These are phyloP conservation scores for Rhexocercosporidium sp. DNA, from an alignment of 2,329 filamentous ascomycete species.

Conservation along the genomic window DNA sequence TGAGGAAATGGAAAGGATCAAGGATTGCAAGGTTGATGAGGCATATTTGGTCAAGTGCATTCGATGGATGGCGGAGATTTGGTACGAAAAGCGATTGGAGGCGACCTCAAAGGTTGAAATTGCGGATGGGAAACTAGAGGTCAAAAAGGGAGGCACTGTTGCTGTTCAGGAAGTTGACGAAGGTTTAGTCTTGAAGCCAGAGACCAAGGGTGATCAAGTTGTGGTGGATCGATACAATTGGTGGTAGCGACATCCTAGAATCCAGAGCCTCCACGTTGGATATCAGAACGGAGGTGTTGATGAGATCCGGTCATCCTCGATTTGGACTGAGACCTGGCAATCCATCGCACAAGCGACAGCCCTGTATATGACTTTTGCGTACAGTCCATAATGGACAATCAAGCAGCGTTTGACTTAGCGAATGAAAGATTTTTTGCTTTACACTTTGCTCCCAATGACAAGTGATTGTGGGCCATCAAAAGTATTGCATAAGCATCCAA, in stretches of 20 bases:
- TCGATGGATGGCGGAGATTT: slow-evolving; percentile 4
- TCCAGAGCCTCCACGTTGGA: background rate
- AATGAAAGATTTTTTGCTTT: background rate
- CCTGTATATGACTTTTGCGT: background rate
- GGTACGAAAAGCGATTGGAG: background rate
- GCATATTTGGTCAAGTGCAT: slow-evolving; percentile 3
- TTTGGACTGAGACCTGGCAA: background rate
- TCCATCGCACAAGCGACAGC: background rate
- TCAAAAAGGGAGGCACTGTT: background rate
- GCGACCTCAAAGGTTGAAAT: background rate
- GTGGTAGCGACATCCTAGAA: background rate
- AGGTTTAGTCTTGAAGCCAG: background rate
- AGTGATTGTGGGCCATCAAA: too few relatives aligned
- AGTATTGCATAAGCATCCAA: too few relatives aligned
- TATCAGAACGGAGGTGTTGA: too few relatives aligned
- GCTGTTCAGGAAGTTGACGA: background rate
- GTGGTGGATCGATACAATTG: background rate
- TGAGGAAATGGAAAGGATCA: slow-evolving; percentile 15
- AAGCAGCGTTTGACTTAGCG: background rate
- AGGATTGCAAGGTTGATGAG: slow-evolving; percentile 12
- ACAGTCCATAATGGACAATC: background rate
- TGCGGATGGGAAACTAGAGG: background rate
- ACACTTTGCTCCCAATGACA: too few relatives aligned
- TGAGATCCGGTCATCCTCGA: too few relatives aligned
- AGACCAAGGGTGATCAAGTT: background rate